Evolutionary conservation across 176 grass and related monocot genomes (phyloP), one percentile per base, ranked within the genome.

Genomic region (Musa schizocarpa): DNA sequence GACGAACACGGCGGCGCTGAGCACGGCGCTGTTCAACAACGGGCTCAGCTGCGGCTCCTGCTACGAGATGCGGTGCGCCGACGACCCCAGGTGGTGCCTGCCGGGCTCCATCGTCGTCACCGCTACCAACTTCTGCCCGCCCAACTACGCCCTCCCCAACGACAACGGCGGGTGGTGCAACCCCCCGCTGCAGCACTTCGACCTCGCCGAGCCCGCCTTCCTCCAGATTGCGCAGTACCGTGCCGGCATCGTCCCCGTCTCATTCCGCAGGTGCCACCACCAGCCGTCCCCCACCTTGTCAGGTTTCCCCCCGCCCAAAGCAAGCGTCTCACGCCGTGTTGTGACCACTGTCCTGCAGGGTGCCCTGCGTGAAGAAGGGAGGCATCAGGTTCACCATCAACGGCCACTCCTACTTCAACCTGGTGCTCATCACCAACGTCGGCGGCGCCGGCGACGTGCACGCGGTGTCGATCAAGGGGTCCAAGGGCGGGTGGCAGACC

Each of bases 361-460:
- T 92, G 29, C 10, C 76, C 0, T 96, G 92, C 71, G 67, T 16
- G 13, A 85, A 52, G 81, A 86, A 87, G 74, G 92, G 92, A 76
- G 92, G 92, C 13, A 88, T 96, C 78, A 80, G 89, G 25, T 96
- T 92, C 87, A 87, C 89, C 78, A 65, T 96, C 34, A 76, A 67
- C 26, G 89, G 92, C 0, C 83, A 84, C 75, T 92, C 87, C 74
- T 91, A 98, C 86, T 98, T 98, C 82, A 92, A 98, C 83, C 62
- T 98, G 49, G 90, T 98, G 13, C 87, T 96, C 49, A 66, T 96
- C 75, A 78, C 84, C 82, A 96, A 96, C 77, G 92, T 96, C 34
- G 89, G 2, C n/a, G 92, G 92, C 67, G 68, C 89, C 67, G 9
- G 92, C 72, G 82, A 80, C 27, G 64, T 83, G 82, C 81, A 74